Evolutionary conservation across 2,329 filamentous ascomycete genomes (phyloP).

Genomic region (Hirsutella minnesotensis): DNA sequence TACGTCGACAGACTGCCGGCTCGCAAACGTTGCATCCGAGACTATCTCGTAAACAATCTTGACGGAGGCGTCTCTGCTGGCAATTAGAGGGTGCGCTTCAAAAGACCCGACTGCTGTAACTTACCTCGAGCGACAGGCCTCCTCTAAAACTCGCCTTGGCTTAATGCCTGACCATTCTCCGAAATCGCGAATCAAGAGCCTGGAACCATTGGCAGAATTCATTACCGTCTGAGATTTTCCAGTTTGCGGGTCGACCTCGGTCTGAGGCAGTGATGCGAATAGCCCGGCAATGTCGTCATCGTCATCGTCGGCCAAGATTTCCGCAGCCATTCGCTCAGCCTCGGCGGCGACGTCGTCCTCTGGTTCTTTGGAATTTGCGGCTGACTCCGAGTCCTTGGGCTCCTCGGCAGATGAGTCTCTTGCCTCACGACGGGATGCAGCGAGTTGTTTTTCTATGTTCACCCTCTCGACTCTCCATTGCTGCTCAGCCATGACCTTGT

Average conservation of each 20-base stretch:
- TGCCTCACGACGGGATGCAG: slow-evolving; percentile 30
- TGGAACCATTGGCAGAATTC: slow-evolving; percentile 38
- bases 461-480: slow-evolving; percentile 51
- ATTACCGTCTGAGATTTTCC: slow-evolving; percentile 47
- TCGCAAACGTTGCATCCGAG: slow-evolving; percentile 63
- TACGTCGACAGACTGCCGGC: slow-evolving; percentile 63
- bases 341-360: slow-evolving; percentile 36
- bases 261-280: slow-evolving; percentile 49
- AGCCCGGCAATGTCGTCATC: slow-evolving; percentile 38
- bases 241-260: slow-evolving; percentile 44
- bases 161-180: slow-evolving; percentile 68
- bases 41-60: slow-evolving; percentile 57
- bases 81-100: slow-evolving; percentile 6
- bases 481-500: slow-evolving; percentile 51
- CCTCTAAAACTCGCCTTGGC: slow-evolving; percentile 68
- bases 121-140: slow-evolving; percentile 73
- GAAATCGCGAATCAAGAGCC: slow-evolving; percentile 65
- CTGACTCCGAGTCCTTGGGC: slow-evolving; percentile 10
- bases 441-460: slow-evolving; percentile 49
- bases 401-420: slow-evolving; percentile 13
- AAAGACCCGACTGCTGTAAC: slow-evolving; percentile 1
- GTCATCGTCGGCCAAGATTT: slow-evolving; percentile 42
- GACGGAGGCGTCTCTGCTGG: slow-evolving; percentile 52
- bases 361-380: slow-evolving; percentile 18
- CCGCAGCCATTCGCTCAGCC: slow-evolving; percentile 46